phyloP scores from a whole-genome alignment of 441 rosid genomes.

The Breynia disticha region DNA sequence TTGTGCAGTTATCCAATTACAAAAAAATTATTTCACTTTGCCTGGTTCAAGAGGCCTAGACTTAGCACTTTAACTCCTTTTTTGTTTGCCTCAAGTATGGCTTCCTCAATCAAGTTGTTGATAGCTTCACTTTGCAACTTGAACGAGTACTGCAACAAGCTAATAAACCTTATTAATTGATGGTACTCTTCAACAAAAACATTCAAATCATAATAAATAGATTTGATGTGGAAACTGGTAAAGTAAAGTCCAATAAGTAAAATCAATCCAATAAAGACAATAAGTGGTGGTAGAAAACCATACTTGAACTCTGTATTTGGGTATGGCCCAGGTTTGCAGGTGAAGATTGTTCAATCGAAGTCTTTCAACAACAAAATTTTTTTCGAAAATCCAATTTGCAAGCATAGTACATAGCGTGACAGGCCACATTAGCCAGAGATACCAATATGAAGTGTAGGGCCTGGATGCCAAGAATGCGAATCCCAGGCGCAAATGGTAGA shows the following conservation, averaged over 20 bases:
- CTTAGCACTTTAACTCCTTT: slow-evolving; percentile 59
- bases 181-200: not conserved
- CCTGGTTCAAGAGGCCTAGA: slow-evolving; percentile 69
- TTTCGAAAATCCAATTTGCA: slow-evolving; percentile 29
- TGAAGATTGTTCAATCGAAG: slow-evolving; percentile 30
- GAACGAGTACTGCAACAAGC: slow-evolving; percentile 37
- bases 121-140: slow-evolving; percentile 39
- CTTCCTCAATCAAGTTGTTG: slow-evolving; percentile 48
- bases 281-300: too few relatives aligned
- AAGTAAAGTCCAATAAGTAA: not conserved
- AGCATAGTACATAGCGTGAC: slow-evolving; percentile 23
- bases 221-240: not conserved
- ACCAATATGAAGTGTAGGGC: slow-evolving; percentile 29
- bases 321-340: slow-evolving; percentile 62
- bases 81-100: slow-evolving; percentile 47
- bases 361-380: slow-evolving; percentile 36
- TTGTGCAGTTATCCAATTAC: not conserved
- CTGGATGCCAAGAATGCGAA: slow-evolving; percentile 37
- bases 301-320: slow-evolving; percentile 56
- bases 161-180: not conserved
- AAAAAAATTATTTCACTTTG: slow-evolving; percentile 5
- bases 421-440: slow-evolving; percentile 40
- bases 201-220: too few relatives aligned
- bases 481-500: slow-evolving; percentile 38
- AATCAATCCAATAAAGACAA: not conserved